These are phyloP conservation scores for Penicillium tannophilum DNA, from an alignment of 495 filamentous ascomycete genomes.

Conservation along the genomic window DNA sequence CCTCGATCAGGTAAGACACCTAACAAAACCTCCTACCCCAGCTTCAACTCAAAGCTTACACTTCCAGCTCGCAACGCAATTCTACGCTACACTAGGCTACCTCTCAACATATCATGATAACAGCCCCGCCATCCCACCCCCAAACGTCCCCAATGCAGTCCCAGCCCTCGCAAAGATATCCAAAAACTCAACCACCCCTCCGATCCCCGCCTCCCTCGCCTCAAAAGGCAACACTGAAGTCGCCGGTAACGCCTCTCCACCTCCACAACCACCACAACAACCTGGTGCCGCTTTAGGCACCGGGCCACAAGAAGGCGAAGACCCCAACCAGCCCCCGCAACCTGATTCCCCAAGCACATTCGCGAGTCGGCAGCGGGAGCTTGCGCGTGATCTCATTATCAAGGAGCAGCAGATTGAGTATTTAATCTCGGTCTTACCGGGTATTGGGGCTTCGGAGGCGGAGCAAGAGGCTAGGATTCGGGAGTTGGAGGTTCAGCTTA, in stretches of 20 bases:
- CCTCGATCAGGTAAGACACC: slow-evolving; percentile 72
- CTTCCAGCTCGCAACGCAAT: slow-evolving; percentile 78
- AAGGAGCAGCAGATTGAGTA: slow-evolving; percentile 95
- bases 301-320: slow-evolving; percentile 19
- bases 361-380: slow-evolving; percentile 69
- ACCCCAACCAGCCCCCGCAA: slow-evolving; percentile 38
- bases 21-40: neutral
- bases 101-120: slow-evolving; percentile 80
- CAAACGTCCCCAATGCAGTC: slow-evolving; percentile 57
- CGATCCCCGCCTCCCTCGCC: slow-evolving; percentile 41
- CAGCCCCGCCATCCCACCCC: slow-evolving; percentile 60
- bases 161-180: slow-evolving; percentile 45
- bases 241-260: slow-evolving; percentile 33
- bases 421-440: slow-evolving; percentile 80
- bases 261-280: slow-evolving; percentile 26
- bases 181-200: slow-evolving; percentile 44
- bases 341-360: slow-evolving; percentile 69
- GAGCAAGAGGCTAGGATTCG: slow-evolving; percentile 77
- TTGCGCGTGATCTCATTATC: slow-evolving; percentile 82
- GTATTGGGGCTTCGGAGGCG: slow-evolving; percentile 79
- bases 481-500: slow-evolving; percentile 75
- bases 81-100: slow-evolving; percentile 84
- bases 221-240: slow-evolving; percentile 23
- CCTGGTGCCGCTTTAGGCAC: slow-evolving; percentile 12
- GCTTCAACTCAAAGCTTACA: slow-evolving; percentile 10